phyloP scores from a whole-genome alignment of 2,329 filamentous ascomycete genomes.

The Colletotrichum abscissum region DNA sequence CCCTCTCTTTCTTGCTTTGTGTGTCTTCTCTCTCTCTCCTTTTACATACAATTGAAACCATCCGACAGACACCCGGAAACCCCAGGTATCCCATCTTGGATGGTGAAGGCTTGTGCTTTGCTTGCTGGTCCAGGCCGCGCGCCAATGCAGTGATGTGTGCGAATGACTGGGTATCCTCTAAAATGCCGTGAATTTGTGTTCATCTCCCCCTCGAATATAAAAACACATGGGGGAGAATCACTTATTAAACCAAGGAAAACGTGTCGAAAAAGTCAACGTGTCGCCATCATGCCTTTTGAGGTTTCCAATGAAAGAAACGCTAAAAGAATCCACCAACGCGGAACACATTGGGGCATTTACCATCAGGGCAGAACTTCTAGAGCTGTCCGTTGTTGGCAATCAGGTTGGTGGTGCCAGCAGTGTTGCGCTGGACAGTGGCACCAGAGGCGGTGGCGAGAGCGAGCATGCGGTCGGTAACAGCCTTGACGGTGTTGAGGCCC shows the following conservation, averaged over 20 bases:
- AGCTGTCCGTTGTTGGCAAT: conserved; percentile 68
- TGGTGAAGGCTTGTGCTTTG: background rate
- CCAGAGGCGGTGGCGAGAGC: conserved; percentile 60
- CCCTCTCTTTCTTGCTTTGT: conserved; percentile 17
- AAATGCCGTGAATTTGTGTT: conserved; percentile 29
- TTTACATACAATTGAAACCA: conserved; percentile 24
- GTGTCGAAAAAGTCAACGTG: background rate
- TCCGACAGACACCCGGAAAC: background rate
- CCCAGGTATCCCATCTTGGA: background rate
- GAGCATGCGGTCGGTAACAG: conserved; percentile 61
- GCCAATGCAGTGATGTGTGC: conserved; percentile 20
- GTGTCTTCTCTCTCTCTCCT: background rate
- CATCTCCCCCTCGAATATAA: conserved; percentile 16
- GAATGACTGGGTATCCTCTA: conserved; percentile 34
- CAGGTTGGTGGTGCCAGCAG: conserved; percentile 57
- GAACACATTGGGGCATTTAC: background rate
- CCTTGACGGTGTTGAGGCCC: conserved; percentile 55
- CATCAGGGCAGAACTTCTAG: conserved; percentile 23
- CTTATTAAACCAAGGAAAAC: conserved; percentile 30
- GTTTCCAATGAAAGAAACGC: background rate
- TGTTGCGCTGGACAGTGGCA: conserved; percentile 56
- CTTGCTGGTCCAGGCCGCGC: conserved; percentile 14
- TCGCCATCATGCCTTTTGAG: conserved; percentile 18
- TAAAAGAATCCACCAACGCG: background rate
- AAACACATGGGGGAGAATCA: conserved; percentile 5